Base-by-base conservation (phyloP, 805 yeast genomes). In the Starmerella potacharoeniae region DNA sequence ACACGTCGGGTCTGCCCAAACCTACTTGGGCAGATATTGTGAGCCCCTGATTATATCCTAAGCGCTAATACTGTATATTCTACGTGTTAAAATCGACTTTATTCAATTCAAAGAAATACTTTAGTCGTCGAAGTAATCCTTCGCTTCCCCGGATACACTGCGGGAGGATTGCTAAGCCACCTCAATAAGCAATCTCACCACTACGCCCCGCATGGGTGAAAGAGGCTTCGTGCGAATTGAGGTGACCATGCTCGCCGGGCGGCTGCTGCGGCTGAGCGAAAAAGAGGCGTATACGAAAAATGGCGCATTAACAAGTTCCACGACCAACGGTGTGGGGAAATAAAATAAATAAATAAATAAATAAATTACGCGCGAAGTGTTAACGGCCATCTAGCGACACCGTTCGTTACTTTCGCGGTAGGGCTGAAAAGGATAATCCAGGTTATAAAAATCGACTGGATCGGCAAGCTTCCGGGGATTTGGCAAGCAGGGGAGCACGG, bases 381-480 rank as follows among this genome's bases (percentile, higher is more conserved):
- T 2, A 33, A 17, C 29, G 7, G 29, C 7, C 43, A 16, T 6
- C 48, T 42, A 45, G 16, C 14, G 45, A 16, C 55, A 54, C 11
- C 64, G 57, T 47, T 60, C 62, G 47, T 60, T 52, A 44, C 62
- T 60, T 39, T 58, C 63, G n/a, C 59, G 57, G 47, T 58, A 62
- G 8, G 52, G 39, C 39, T 52, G 56, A 42, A 41, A 51, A 28
- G 31, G 34, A 14, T 14, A 11, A n/a, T 34, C 39, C 47, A 40
- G 28, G 4, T 22, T 37, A 4, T 29, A 43, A 29, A 39, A 35
- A 5, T 39, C 34, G 13, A 17, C 33, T 10, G 34, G 53, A 5
- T 30, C 31, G 35, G 44, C 47, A 13, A 34, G 53, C 29, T 35
- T 35, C 9, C n/a, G 31, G 5, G 42, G 40, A n/a, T 29, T 16